Evolutionary conservation across 805 yeast genomes (phyloP).

Genomic region (Tetrapisispora nanseiensis): DNA sequence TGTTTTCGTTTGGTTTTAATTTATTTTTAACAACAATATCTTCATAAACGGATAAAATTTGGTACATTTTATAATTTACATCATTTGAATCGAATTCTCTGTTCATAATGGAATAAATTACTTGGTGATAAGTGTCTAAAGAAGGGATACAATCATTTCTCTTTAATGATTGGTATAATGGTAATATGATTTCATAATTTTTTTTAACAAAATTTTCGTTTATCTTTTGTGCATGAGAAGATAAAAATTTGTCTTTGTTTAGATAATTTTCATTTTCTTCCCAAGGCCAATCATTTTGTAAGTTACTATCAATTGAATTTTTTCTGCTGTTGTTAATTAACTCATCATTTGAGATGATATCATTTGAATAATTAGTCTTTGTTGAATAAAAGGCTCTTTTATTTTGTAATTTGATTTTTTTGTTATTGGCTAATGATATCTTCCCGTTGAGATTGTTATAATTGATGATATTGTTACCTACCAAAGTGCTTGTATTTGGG

Average conservation of each 20-base stretch:
- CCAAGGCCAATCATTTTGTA: slow-evolving; percentile 15
- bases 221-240: slow-evolving; percentile 27
- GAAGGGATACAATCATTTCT: slow-evolving; percentile 41
- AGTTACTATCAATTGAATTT: neutral
- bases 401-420: neutral
- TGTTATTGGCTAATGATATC: neutral
- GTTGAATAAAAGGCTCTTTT: neutral
- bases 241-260: slow-evolving; percentile 25
- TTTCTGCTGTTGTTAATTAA: neutral
- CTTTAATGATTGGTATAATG: slow-evolving; percentile 33
- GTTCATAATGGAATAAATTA: slow-evolving; percentile 42
- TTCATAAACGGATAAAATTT: slow-evolving; percentile 55
- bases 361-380: slow-evolving; percentile 2
- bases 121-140: slow-evolving; percentile 41
- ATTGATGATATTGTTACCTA: neutral
- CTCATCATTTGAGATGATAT: neutral
- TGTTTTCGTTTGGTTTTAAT: slow-evolving; percentile 45
- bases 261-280: slow-evolving; percentile 25
- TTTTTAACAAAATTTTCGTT: slow-evolving; percentile 16
- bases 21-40: slow-evolving; percentile 43
- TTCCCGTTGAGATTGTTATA: slow-evolving; percentile 1
- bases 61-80: slow-evolving; percentile 52
- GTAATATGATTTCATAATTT: slow-evolving; percentile 30
- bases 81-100: slow-evolving; percentile 44
- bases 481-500: neutral